Conservation (phyloP, 108 stramenopile genomes). For the Aurantiochytrium sp. region DNA sequence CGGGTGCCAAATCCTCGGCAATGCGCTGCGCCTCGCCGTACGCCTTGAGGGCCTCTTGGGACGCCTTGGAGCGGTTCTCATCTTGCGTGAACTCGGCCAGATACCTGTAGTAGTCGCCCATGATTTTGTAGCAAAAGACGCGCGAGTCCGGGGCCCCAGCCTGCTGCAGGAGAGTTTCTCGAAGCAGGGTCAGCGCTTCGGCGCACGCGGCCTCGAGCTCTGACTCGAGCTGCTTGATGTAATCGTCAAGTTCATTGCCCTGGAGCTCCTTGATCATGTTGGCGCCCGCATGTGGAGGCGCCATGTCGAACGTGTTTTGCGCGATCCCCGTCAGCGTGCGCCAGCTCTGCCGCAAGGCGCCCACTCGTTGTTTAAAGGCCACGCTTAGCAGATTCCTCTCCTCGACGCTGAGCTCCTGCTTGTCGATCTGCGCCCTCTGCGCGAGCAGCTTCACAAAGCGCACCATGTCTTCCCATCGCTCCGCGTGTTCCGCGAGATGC, state of each 20-base stretch:
- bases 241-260: constrained; percentile 82
- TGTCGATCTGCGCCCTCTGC: constrained; percentile 76
- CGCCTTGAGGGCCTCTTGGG: constrained; percentile 84
- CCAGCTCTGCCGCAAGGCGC: constrained; percentile 94
- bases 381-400: constrained; percentile 97
- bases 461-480: constrained; percentile 94
- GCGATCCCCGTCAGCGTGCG: constrained; percentile 95
- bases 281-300: not conserved
- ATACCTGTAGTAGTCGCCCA: constrained; percentile 99
- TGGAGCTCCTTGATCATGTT: constrained; percentile 69
- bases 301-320: constrained; percentile 75
- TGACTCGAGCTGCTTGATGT: constrained; percentile 85
- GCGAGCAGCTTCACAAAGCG: not conserved
- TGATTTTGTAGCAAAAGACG: constrained; percentile 99
- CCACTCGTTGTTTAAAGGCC: constrained; percentile 91
- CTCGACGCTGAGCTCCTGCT: constrained; percentile 97
- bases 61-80: constrained; percentile 76
- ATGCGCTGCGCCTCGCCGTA: constrained; percentile 91
- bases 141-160: constrained; percentile 92
- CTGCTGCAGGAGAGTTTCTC: constrained; percentile 92
- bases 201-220: constrained; percentile 95
- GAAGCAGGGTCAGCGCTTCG: constrained; percentile 92
- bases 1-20: constrained; percentile 92
- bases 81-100: constrained; percentile 84
- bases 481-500: constrained; percentile 99